Evolutionary conservation across 805 yeast genomes (phyloP).

Genomic region (Metschnikowia drakensbergensis): DNA sequence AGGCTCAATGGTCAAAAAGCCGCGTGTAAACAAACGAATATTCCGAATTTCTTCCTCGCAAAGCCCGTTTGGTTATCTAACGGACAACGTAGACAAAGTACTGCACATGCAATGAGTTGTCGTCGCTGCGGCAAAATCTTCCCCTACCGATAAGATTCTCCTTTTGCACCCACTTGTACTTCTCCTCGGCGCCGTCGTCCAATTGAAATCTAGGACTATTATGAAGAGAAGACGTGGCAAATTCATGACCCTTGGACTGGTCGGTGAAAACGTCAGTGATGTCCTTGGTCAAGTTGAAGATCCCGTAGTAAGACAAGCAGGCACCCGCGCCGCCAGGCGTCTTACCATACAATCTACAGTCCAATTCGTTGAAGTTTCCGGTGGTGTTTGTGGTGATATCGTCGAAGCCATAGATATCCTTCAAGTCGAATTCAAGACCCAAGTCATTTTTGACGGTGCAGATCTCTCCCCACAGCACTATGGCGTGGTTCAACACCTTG

Average conservation of each 20-base stretch:
- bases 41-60: background rate
- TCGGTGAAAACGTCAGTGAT: slow-evolving; percentile 35
- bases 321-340: slow-evolving; percentile 43
- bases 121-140: slow-evolving; percentile 44
- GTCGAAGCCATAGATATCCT: slow-evolving; percentile 42
- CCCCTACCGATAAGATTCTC: slow-evolving; percentile 57
- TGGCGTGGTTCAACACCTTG: slow-evolving; percentile 21
- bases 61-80: background rate
- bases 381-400: slow-evolving; percentile 39
- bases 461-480: slow-evolving; percentile 25
- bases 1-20: too few species aligned
- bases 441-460: slow-evolving; percentile 28
- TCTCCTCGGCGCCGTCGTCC: slow-evolving; percentile 39
- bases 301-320: slow-evolving; percentile 47
- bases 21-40: background rate
- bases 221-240: slow-evolving; percentile 48
- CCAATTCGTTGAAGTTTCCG: slow-evolving; percentile 32
- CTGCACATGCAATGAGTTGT: slow-evolving; percentile 49
- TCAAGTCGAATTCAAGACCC: slow-evolving; percentile 30
- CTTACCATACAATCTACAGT: slow-evolving; percentile 48
- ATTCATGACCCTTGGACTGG: slow-evolving; percentile 26
- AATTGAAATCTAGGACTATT: slow-evolving; percentile 44
- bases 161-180: slow-evolving; percentile 47
- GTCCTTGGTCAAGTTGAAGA: slow-evolving; percentile 36
- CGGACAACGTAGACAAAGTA: slow-evolving; percentile 44